Evolutionary conservation across 768 basidiomycete species (phyloP).

Genomic region (Collybiopsis confluens): DNA sequence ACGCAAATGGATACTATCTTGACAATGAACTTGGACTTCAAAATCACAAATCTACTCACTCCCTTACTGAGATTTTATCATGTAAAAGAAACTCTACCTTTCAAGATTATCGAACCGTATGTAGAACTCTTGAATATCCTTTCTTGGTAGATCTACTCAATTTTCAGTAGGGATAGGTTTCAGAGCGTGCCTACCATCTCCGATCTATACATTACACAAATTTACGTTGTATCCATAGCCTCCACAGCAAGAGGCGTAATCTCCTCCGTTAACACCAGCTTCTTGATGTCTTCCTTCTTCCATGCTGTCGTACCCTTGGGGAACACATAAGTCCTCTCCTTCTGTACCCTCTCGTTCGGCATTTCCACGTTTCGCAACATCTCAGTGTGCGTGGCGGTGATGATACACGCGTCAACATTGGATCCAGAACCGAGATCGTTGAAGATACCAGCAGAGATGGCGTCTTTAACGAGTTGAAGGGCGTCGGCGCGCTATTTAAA

Average conservation of each 20-base stretch:
- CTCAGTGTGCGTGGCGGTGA: slow-evolving; percentile 82
- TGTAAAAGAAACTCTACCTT: too few species aligned
- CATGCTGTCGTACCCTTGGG: slow-evolving; percentile 84
- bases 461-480: slow-evolving; percentile 75
- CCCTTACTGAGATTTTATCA: too few species aligned
- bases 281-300: slow-evolving; percentile 76
- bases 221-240: slow-evolving; percentile 78
- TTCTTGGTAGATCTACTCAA: too few species aligned
- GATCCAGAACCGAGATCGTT: slow-evolving; percentile 98
- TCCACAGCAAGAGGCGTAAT: slow-evolving; percentile 54
- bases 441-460: slow-evolving; percentile 95
- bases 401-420: slow-evolving; percentile 97
- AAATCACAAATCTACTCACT: too few species aligned
- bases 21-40: too few species aligned
- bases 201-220: too few species aligned
- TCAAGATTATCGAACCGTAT: too few species aligned
- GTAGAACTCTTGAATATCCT: too few species aligned
- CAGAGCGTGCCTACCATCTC: too few species aligned
- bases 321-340: slow-evolving; percentile 73
- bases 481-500: slow-evolving; percentile 66
- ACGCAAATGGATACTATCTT: too few species aligned
- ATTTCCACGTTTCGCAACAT: slow-evolving; percentile 92
- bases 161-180: too few species aligned
- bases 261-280: slow-evolving; percentile 69
- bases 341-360: slow-evolving; percentile 81